Conservation (phyloP, 805 yeast species). For the Cyberlindnera mycetangii region DNA sequence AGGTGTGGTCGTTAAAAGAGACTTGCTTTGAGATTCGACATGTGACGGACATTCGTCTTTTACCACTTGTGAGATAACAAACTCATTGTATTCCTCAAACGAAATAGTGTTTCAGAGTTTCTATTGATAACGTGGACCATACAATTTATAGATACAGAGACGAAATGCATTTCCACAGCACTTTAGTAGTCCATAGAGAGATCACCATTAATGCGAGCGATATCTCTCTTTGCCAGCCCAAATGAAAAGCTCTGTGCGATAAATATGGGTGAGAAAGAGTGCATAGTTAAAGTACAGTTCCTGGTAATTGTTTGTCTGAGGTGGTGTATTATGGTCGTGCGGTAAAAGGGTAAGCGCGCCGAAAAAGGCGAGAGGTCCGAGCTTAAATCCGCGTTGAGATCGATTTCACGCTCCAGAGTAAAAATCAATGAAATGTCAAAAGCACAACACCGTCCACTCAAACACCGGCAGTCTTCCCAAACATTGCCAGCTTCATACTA, state of each 20-base stretch:
- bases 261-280: no score
- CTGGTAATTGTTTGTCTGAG: no score
- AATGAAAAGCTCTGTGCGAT: not conserved
- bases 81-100: constrained; percentile 49
- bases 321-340: not conserved
- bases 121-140: constrained; percentile 63
- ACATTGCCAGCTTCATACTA: not conserved
- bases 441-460: no score
- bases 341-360: not conserved
- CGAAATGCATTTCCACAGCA: constrained; percentile 43
- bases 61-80: constrained; percentile 60
- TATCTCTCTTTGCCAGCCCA: constrained; percentile 33
- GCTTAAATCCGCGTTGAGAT: not conserved
- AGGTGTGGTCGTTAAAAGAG: constrained; percentile 46
- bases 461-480: not conserved
- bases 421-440: no score
- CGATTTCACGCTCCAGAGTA: not conserved
- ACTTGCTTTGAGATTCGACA: constrained; percentile 46
- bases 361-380: not conserved
- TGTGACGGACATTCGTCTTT: constrained; percentile 67
- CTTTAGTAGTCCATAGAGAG: constrained; percentile 44
- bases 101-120: constrained; percentile 50
- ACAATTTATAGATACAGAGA: constrained; percentile 41
- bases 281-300: no score
- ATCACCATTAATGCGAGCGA: constrained; percentile 62